phyloP scores from a whole-genome alignment of 2,329 filamentous ascomycete genomes.

The Phialophora expanda region DNA sequence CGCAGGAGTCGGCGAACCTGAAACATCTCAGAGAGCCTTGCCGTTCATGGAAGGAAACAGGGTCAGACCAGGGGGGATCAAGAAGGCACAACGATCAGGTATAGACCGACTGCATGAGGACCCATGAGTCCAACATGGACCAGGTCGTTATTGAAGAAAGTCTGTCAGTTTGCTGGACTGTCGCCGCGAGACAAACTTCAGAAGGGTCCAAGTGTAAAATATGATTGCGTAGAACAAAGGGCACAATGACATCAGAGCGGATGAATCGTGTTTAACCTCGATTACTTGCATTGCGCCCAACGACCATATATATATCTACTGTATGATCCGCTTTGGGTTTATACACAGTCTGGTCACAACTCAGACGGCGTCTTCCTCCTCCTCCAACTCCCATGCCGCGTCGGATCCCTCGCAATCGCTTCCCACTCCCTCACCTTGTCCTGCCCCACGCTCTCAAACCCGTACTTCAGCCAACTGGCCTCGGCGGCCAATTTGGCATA shows the following conservation, averaged over 20 bases:
- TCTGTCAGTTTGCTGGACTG: neutral
- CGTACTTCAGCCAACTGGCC: conserved; percentile 29
- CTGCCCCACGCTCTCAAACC: conserved; percentile 10
- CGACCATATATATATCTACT: too few relatives aligned
- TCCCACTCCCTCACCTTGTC: conserved; percentile 26
- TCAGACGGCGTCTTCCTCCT: conserved; percentile 25
- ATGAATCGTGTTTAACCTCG: neutral
- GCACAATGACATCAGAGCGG: neutral
- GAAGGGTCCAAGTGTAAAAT: neutral
- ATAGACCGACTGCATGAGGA: neutral
- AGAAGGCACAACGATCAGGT: neutral
- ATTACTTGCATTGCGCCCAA: neutral
- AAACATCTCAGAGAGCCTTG: neutral
- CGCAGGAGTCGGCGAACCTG: neutral
- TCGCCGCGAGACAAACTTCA: neutral
- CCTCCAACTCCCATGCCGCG: conserved; percentile 32
- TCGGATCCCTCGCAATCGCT: conserved; percentile 23
- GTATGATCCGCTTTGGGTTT: neutral
- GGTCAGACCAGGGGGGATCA: neutral
- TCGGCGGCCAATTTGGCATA: conserved; percentile 33
- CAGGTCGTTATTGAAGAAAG: neutral
- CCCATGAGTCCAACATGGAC: neutral
- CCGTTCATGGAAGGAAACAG: neutral
- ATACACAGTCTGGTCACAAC: neutral
- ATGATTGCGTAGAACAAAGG: neutral